Evolutionary conservation across 2,329 filamentous ascomycete species (phyloP), one percentile per base, ranked within the genome.

Genomic region (Xylariomycetidae sp.): DNA sequence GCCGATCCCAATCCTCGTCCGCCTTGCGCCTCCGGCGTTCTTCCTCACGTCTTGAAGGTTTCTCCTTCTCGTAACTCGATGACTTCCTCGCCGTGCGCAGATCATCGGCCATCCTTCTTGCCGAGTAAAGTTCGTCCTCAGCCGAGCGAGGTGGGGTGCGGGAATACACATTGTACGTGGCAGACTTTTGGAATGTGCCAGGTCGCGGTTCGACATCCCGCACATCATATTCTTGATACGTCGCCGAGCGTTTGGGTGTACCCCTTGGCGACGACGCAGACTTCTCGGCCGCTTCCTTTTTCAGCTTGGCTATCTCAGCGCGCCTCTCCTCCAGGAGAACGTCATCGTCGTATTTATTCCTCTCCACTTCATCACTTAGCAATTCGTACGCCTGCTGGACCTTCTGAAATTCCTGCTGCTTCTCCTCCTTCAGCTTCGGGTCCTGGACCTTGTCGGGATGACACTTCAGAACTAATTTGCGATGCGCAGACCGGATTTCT

Each of bases 361-460:
- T 72, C 55, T 82, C 78, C 6, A 66, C 70, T 17, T 90, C 84
- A 55, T 96, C 82, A 52, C 79, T 85, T 40, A 98, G 76, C 18
- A 92, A 70, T 62, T 97, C 92, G 62, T 95, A 98, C 31, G 92
- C 89, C 50, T 89, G 79, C 59, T 96, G 89, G 20, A 97, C 86
- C 57, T 80, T 81, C 62, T 96, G 88, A 54, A 97, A 98, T 61
- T 94, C 82, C 49, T 88, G 82, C 49, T 85, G 80, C 59, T 89
- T 94, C 49, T 78, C 67, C 38, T 79, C 77, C 62, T 92, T 94
- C 51, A 85, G 68, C 12, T 77, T 69, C 33, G 82, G 79, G 51
- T 94, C 77, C 46, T 88, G 82, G 42, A 94, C 78, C 65, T 95
- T 94, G 69, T 96, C 89, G 20, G 89, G 89, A 50, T 96, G 89